Evolutionary conservation across 768 basidiomycete genomes (phyloP).

Genomic region (Suillus spraguei): DNA sequence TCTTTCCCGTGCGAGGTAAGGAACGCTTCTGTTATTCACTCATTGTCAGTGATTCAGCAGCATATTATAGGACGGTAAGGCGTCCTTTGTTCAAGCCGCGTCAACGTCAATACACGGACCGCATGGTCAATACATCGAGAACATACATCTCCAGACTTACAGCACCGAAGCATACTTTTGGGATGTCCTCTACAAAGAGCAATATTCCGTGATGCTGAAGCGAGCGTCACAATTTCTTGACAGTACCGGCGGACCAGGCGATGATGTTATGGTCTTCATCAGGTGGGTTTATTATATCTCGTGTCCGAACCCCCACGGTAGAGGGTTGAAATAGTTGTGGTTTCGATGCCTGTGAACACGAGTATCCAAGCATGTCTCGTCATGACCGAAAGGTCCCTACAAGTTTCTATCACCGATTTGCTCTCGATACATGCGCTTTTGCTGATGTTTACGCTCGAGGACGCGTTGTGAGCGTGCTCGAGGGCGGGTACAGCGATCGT

Average conservation of each 20-base stretch:
- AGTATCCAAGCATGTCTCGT: conserved; percentile 87
- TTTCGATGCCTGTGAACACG: conserved; percentile 94
- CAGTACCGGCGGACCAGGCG: conserved; percentile 60
- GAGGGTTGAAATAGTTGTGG: conserved; percentile 62
- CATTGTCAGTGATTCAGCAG: neutral
- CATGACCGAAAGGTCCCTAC: conserved; percentile 89
- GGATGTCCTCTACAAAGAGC: conserved; percentile 66
- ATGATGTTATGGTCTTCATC: conserved; percentile 83
- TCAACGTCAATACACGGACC: conserved; percentile 77
- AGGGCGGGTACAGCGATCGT: conserved; percentile 93
- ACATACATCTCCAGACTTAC: conserved; percentile 81
- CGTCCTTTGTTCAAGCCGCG: conserved; percentile 79
- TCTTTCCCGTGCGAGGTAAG: conserved; percentile 90
- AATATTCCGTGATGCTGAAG: conserved; percentile 61
- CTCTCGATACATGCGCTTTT: conserved; percentile 66
- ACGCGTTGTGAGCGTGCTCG: conserved; percentile 83
- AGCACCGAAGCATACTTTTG: conserved; percentile 75
- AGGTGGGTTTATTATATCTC: conserved; percentile 52
- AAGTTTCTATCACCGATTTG: conserved; percentile 84
- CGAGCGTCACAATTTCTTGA: conserved; percentile 74
- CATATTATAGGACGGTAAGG: conserved; percentile 71
- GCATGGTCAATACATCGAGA: conserved; percentile 88
- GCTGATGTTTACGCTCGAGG: conserved; percentile 68
- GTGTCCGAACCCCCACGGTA: neutral
- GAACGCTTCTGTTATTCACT: neutral